phyloP scores from a whole-genome alignment of 2,329 filamentous ascomycete genomes.

The Phyllosticta citriasiana region DNA sequence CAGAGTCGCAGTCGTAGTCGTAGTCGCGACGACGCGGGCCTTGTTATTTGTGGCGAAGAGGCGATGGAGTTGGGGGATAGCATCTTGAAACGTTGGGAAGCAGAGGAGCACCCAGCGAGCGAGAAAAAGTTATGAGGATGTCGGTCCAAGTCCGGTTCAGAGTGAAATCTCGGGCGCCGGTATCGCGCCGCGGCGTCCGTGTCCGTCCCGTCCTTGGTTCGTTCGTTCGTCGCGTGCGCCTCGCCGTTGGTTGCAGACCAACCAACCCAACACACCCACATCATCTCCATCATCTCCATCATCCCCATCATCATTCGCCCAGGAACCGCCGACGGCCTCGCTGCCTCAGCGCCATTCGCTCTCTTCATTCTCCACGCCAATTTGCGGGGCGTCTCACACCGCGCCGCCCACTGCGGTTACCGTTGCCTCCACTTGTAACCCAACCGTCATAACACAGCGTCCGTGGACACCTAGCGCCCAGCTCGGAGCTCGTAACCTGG shows the following conservation, averaged over 20 bases:
- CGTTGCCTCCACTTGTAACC: background rate
- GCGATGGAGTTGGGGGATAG: conserved; percentile 2
- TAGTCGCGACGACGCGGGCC: background rate
- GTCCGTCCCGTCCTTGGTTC: too few relatives aligned
- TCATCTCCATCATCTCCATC: background rate
- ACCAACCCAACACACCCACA: background rate
- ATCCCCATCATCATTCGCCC: background rate
- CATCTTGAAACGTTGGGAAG: conserved; percentile 9
- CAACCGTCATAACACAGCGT: background rate
- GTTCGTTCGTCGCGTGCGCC: background rate
- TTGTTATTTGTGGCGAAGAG: conserved; percentile 1
- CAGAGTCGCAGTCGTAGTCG: background rate
- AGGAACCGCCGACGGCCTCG: background rate
- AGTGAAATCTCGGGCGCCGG: background rate
- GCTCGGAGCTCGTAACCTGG: background rate
- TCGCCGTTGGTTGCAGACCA: background rate
- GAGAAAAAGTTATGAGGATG: conserved; percentile 1
- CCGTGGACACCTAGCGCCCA: too few relatives aligned
- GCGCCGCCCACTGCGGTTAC: background rate
- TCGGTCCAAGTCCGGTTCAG: background rate
- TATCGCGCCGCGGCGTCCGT: background rate
- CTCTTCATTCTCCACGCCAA: background rate
- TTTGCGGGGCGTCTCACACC: background rate
- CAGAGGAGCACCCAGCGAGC: conserved; percentile 3
- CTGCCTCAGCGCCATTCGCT: background rate